These are phyloP conservation scores for Penicillium palitans DNA, from an alignment of 2,329 filamentous ascomycete species.

Conservation along the genomic window DNA sequence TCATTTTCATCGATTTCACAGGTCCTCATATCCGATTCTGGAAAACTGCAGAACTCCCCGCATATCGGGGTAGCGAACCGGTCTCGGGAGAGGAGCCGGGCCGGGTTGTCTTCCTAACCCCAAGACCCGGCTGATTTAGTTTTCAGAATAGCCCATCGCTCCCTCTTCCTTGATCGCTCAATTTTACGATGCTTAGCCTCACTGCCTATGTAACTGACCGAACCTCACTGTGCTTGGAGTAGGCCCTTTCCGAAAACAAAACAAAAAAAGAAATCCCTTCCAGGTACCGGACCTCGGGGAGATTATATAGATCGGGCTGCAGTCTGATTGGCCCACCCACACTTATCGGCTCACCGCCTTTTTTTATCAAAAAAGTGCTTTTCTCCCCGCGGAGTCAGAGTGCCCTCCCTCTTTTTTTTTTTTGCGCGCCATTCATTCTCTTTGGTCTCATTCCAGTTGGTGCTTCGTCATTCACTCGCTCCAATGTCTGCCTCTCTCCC, in stretches of 20 bases:
- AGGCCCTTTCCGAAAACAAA: neutral
- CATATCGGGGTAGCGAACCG: slow-evolving; percentile 13
- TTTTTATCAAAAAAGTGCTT: slow-evolving; percentile 27
- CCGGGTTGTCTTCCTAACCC: neutral
- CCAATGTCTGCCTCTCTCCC: slow-evolving; percentile 63
- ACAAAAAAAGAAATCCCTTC: neutral
- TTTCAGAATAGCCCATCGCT: neutral
- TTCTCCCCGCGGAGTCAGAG: slow-evolving; percentile 24
- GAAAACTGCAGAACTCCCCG: slow-evolving; percentile 1
- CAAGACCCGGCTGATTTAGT: neutral
- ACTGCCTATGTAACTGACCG: too few species aligned
- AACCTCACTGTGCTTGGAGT: neutral
- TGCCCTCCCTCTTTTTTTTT: slow-evolving; percentile 7
- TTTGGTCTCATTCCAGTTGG: slow-evolving; percentile 7
- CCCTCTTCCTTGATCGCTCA: neutral
- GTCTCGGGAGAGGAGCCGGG: slow-evolving; percentile 10
- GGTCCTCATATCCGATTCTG: too few species aligned
- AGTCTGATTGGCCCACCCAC: slow-evolving; percentile 21
- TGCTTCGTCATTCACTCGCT: slow-evolving; percentile 6
- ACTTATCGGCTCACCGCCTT: slow-evolving; percentile 42
- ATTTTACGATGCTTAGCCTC: neutral
- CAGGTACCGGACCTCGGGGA: neutral
- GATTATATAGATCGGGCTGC: neutral
- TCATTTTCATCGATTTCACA: too few species aligned
- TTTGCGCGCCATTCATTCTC: slow-evolving; percentile 13